Conservation (phyloP, 176 grass and related monocot genomes). For the Carex cristatella region DNA sequence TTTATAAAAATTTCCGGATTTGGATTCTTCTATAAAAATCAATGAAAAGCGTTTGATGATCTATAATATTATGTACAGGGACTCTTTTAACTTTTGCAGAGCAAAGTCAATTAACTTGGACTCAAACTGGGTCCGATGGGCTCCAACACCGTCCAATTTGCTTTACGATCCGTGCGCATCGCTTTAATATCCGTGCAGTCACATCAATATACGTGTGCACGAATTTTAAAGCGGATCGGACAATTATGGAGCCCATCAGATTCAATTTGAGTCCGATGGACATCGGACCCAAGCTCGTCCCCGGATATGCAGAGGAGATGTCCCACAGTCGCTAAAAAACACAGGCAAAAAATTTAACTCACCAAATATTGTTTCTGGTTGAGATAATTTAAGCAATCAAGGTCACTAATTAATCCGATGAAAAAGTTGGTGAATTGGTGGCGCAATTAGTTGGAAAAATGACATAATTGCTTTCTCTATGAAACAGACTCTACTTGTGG, state of each 20-base stretch:
- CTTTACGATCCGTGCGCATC: too few species aligned
- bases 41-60: neutral
- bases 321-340: neutral
- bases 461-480: too few species aligned
- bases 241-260: too few species aligned
- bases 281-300: too few species aligned
- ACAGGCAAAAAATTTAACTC: neutral
- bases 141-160: too few species aligned
- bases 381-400: neutral
- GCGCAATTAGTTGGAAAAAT: neutral
- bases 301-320: neutral
- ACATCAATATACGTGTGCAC: too few species aligned
- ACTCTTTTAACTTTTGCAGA: neutral
- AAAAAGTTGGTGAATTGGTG: conserved; percentile 8
- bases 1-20: too few species aligned
- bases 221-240: too few species aligned
- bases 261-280: too few species aligned
- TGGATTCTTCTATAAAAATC: neutral
- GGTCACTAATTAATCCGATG: neutral
- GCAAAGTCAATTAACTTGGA: neutral
- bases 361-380: conserved; percentile 1
- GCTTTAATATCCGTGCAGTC: too few species aligned
- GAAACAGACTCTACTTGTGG: too few species aligned
- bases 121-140: too few species aligned
- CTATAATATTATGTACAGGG: neutral